Conservation (phyloP, 2,329 filamentous ascomycete species). For the Fusarium camptoceras region DNA sequence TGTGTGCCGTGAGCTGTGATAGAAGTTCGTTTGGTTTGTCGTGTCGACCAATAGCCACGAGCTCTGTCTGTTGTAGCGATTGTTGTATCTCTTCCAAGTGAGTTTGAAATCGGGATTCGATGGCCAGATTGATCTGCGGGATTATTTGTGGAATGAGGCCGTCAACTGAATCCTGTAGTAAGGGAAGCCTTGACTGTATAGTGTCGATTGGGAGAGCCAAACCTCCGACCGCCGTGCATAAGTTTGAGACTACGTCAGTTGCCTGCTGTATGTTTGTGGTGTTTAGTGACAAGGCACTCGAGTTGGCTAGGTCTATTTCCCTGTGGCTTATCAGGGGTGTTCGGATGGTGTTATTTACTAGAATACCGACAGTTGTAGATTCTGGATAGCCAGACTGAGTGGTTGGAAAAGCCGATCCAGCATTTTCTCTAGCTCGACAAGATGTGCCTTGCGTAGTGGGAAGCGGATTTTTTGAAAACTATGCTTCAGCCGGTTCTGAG, state of each 20-base stretch:
- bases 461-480: neutral
- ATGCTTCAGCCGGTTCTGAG: neutral
- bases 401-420: neutral
- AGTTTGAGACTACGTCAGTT: neutral
- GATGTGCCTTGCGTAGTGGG: neutral
- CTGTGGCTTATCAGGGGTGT: neutral
- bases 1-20: neutral
- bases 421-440: neutral
- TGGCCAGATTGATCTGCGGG: neutral
- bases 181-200: neutral
- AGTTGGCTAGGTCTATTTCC: neutral
- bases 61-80: neutral
- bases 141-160: neutral
- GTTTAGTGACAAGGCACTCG: neutral
- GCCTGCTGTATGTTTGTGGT: neutral
- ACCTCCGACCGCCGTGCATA: neutral
- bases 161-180: neutral
- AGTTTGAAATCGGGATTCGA: neutral
- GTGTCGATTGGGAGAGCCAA: neutral
- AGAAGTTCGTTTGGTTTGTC: neutral
- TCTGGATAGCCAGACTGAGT: neutral
- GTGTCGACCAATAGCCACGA: neutral
- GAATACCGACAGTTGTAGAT: neutral
- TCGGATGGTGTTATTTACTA: fast-evolving
- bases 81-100: neutral